Percentiles rank a stretch among this genome's conserved stretches.
phyloP scores from a whole-genome alignment of 192 early-diverging fungal genomes.

The Kappamyces sp. region DNA sequence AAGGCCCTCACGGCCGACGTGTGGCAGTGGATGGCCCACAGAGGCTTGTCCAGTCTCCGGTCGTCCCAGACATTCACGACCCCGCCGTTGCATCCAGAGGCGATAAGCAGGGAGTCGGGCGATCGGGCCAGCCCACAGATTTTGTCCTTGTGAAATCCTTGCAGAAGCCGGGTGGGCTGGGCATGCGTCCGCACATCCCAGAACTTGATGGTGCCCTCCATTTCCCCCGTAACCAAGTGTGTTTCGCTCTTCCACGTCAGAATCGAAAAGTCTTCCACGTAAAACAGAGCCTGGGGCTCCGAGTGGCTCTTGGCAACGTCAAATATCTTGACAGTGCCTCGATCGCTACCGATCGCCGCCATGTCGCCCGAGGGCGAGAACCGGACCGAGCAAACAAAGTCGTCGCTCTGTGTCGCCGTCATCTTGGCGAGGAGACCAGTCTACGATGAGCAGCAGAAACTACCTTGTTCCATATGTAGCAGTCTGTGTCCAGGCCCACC shows the following conservation, averaged over 20 bases:
- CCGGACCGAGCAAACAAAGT: too few relatives aligned
- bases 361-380: too few relatives aligned
- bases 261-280: too few relatives aligned
- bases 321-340: too few relatives aligned
- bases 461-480: slow-evolving; percentile 5
- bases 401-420: too few relatives aligned
- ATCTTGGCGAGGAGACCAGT: too few relatives aligned
- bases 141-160: slow-evolving; percentile 2
- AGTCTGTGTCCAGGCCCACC: neutral
- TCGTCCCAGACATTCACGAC: slow-evolving; percentile 14
- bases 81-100: slow-evolving; percentile 14
- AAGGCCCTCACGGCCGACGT: slow-evolving; percentile 10
- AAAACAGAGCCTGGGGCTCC: too few relatives aligned
- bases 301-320: too few relatives aligned
- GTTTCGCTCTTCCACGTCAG: slow-evolving; percentile 2
- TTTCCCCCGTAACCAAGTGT: slow-evolving; percentile 1
- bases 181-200: neutral
- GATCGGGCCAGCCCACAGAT: neutral
- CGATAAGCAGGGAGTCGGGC: neutral
- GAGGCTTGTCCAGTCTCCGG: slow-evolving; percentile 1
- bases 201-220: neutral
- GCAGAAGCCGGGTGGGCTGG: neutral
- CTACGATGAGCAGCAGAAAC: too few relatives aligned
- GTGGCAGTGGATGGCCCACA: neutral
- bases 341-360: too few relatives aligned